Percentiles rank a stretch among this genome's conserved stretches.
These are phyloP conservation scores for Pseudopediastrum boryanum DNA, from an alignment of 139 green algal genomes.

Conservation along the genomic window DNA sequence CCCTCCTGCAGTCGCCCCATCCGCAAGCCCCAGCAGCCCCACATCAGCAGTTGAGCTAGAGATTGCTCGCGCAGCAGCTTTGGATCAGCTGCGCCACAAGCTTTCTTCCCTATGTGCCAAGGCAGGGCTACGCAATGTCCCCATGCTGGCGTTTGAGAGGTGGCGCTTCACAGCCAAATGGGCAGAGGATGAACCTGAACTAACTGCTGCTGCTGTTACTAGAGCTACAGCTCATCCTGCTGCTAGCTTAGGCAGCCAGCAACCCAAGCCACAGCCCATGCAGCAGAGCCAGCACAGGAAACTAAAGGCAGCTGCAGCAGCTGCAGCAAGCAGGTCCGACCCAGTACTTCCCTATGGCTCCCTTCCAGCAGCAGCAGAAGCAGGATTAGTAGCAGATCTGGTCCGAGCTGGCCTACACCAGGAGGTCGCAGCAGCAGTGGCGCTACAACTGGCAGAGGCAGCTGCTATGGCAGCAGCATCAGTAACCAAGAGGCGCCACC, in stretches of 20 bases:
- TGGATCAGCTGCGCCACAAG: conserved; percentile 21
- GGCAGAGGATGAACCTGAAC: conserved; percentile 27
- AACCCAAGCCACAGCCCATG: background rate
- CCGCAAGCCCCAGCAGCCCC: background rate
- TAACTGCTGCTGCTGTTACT: background rate
- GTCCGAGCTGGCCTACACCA: background rate
- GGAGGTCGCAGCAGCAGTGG: background rate
- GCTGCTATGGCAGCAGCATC: conserved; percentile 5
- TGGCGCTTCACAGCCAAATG: conserved; percentile 41
- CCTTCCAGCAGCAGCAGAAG: background rate
- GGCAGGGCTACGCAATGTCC: conserved; percentile 24
- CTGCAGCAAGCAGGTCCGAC: background rate
- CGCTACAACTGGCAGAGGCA: conserved; percentile 2
- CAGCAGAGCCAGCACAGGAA: background rate
- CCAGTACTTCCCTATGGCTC: conserved; percentile 14
- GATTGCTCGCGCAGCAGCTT: conserved; percentile 8
- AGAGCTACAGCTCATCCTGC: too few species aligned
- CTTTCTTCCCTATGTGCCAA: conserved; percentile 15
- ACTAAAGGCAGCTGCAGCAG: conserved; percentile 4
- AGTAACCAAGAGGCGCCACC: background rate
- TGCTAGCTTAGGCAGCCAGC: too few species aligned
- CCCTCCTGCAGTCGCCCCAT: background rate
- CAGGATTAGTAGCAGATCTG: conserved; percentile 11
- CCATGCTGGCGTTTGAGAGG: conserved; percentile 36
- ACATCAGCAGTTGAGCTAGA: conserved; percentile 38